Evolutionary conservation across 495 filamentous ascomycete genomes (phyloP).

Genomic region (Neohortaea acidophila): DNA sequence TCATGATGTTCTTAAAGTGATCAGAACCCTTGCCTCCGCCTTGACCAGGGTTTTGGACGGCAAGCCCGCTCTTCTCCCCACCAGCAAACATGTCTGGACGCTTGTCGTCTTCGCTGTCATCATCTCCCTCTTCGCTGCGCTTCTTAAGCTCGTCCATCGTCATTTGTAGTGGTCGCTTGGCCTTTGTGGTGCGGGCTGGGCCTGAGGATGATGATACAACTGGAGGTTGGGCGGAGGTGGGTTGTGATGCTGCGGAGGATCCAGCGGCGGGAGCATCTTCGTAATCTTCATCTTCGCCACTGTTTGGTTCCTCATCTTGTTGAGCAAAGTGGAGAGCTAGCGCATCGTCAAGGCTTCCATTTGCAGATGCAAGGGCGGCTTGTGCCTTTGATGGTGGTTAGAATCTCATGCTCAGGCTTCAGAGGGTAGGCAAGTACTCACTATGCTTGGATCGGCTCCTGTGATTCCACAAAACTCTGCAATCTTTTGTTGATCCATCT

Average conservation of each 20-base stretch:
- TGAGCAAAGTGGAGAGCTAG: conserved; percentile 54
- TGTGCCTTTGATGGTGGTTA: conserved; percentile 39
- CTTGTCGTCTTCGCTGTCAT: conserved; percentile 45
- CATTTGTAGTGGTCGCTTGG: conserved; percentile 33
- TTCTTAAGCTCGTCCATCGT: conserved; percentile 42
- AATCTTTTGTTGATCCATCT: conserved; percentile 45
- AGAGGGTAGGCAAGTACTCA: conserved; percentile 26
- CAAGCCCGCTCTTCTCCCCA: conserved; percentile 90
- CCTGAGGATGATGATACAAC: conserved; percentile 26
- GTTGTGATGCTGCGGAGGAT: background rate
- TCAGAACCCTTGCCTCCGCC: conserved; percentile 31
- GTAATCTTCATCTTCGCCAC: conserved; percentile 14
- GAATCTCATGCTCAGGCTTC: background rate
- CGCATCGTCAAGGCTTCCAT: conserved; percentile 57
- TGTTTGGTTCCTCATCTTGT: conserved; percentile 31
- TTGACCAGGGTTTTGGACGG: conserved; percentile 72
- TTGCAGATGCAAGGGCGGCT: conserved; percentile 48
- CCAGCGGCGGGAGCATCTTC: conserved; percentile 5
- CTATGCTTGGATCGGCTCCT: conserved; percentile 45
- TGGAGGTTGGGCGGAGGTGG: background rate
- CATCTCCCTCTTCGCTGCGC: conserved; percentile 32
- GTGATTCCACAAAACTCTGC: conserved; percentile 62
- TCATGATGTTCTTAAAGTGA: conserved; percentile 62
- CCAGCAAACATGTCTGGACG: conserved; percentile 81
- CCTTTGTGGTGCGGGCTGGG: conserved; percentile 1